Evolutionary conservation across 2,329 filamentous ascomycete species (phyloP), one percentile per base, ranked within the genome.

Genomic region (Coniochaeta hoffmannii): DNA sequence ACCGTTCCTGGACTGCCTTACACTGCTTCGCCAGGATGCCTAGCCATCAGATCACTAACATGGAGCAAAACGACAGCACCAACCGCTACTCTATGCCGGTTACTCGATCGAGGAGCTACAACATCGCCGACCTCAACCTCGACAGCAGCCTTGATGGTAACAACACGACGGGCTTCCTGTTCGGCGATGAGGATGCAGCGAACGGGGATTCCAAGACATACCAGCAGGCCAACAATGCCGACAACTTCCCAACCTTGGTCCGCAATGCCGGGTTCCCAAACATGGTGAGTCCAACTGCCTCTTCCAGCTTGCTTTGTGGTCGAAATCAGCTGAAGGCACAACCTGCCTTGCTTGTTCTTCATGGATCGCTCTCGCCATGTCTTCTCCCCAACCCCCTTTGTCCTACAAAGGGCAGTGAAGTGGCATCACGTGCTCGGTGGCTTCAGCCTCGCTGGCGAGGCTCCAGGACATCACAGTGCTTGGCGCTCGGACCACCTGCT

Each of bases 81-180:
- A 95, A 96, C 69, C 88, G 93, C 61, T 96, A 96, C 71, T 97
- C 93, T 4, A 92, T 97, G 88, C 93, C 93, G 31, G 88, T 93
- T 53, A 90, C 88, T 50, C 81, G 81, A 58, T 83, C 85, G 61
- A 82, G 87, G 61, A 84, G 79, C 61, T 82, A 86, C 59, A 73
- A 86, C 59, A 73, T 85, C 63, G 85, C 87, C 66, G 85, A 86
- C 61, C 79, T 85, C 63, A 81, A 82, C 36, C 76, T 96, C 56
- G 91, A 94, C 32, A 53, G 34, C 32, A 30, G 31, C 50, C 31
- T 53, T 59, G 87, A 89, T 62, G 90, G 90, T 65, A 92, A 94
- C 73, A 92, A 94, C 72, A 91, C 89, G 12, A 83, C 90, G 26
- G 86, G 88, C 55, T 96, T 95, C 66, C 77, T 96, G 35, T 96